These are phyloP conservation scores for Bacterosira constricta DNA, from an alignment of 108 stramenopile genomes.

Conservation along the genomic window DNA sequence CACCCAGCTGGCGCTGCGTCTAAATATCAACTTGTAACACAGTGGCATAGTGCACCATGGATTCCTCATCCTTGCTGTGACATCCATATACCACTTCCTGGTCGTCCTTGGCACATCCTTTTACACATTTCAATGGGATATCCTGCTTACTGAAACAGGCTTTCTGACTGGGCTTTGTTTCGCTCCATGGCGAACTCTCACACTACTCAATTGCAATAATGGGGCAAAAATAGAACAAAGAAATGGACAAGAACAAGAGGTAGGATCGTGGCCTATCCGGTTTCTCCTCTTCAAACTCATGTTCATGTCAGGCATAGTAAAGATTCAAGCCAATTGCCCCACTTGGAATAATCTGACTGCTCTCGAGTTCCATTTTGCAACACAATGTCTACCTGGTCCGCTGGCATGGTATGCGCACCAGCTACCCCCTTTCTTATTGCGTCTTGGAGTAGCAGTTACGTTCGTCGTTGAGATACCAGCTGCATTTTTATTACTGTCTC, in stretches of 20 bases:
- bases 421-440: constrained; percentile 55
- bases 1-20: neutral
- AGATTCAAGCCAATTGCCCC: constrained; percentile 69
- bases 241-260: neutral
- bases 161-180: constrained; percentile 49
- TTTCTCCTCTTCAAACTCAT: constrained; percentile 74
- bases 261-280: constrained; percentile 52
- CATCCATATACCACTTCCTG: constrained; percentile 44
- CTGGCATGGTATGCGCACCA: constrained; percentile 66
- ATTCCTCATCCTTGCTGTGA: constrained; percentile 24
- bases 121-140: constrained; percentile 87
- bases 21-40: neutral
- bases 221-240: neutral
- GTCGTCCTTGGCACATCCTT: constrained; percentile 48
- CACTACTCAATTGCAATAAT: neutral
- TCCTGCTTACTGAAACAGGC: constrained; percentile 66
- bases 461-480: constrained; percentile 70
- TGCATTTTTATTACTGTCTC: constrained; percentile 57
- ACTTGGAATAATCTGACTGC: constrained; percentile 79
- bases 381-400: constrained; percentile 68
- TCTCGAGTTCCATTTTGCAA: constrained; percentile 78
- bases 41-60: constrained; percentile 49
- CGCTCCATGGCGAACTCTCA: constrained; percentile 45
- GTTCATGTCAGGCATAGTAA: constrained; percentile 81
- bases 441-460: constrained; percentile 63